Conservation (phyloP, 352 stramenopile species). For the Sclerospora graminicola region DNA sequence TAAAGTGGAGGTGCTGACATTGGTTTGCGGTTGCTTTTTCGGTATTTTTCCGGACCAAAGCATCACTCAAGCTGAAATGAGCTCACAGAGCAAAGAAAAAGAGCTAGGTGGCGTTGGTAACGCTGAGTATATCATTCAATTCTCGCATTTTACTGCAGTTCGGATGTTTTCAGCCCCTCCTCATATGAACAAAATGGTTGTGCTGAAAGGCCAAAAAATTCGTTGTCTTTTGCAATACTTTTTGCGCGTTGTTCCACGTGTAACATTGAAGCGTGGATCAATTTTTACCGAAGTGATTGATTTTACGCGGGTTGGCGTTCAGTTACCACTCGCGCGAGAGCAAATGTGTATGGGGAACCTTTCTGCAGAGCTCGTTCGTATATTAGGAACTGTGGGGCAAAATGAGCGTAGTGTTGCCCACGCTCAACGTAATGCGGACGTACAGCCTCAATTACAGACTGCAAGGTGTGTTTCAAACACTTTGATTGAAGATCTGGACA, state of each 20-base stretch:
- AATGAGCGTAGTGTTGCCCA: neutral
- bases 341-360: neutral
- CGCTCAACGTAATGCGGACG: neutral
- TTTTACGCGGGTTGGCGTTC: conserved; percentile 39
- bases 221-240: conserved; percentile 68
- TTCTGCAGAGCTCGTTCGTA: conserved; percentile 8
- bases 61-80: conserved; percentile 6
- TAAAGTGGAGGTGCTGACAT: neutral
- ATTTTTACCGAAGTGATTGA: conserved; percentile 36
- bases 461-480: conserved; percentile 24
- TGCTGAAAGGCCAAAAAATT: conserved; percentile 56
- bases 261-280: conserved; percentile 1
- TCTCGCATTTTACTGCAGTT: conserved; percentile 42
- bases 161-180: conserved; percentile 25
- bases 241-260: conserved; percentile 33
- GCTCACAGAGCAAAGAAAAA: conserved; percentile 2
- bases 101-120: neutral
- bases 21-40: conserved; percentile 44
- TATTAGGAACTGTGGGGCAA: conserved; percentile 10
- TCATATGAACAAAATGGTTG: conserved; percentile 11
- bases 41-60: conserved; percentile 46
- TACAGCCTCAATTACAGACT: conserved; percentile 5
- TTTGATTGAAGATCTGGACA: conserved; percentile 53
- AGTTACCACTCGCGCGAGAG: conserved; percentile 6
- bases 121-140: conserved; percentile 19